Evolutionary conservation across 441 rosid genomes (phyloP).

Genomic region (Croton laevigatus): DNA sequence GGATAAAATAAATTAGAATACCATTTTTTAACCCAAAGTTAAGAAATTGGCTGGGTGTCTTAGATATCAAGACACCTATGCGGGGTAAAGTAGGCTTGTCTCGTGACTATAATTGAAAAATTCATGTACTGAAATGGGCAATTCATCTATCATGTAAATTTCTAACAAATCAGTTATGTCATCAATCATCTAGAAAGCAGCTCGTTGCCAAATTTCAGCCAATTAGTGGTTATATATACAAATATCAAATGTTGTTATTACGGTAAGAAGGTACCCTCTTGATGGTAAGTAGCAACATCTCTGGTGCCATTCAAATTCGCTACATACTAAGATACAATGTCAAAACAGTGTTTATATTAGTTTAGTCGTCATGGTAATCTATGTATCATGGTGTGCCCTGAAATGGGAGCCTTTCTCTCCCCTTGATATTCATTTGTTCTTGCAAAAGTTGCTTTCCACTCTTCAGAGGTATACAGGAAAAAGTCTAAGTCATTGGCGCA

Average conservation of each 20-base stretch:
- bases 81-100: neutral
- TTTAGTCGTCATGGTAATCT: neutral
- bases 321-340: neutral
- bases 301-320: neutral
- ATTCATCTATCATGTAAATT: neutral
- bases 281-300: neutral
- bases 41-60: neutral
- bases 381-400: neutral
- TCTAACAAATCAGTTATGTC: neutral
- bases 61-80: neutral
- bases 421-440: neutral
- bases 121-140: neutral
- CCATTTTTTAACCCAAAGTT: neutral
- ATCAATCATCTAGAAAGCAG: neutral
- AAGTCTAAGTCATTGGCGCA: neutral
- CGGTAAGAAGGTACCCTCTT: neutral
- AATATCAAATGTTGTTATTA: neutral
- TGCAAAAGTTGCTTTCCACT: slow-evolving; percentile 1
- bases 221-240: neutral
- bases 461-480: slow-evolving; percentile 1
- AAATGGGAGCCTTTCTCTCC: neutral
- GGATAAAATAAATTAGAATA: neutral
- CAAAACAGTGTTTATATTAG: neutral
- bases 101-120: neutral
- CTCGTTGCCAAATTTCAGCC: neutral